Base-by-base conservation (phyloP, 371 early-diverging fungal species). In the Rhizopus sp. region DNA sequence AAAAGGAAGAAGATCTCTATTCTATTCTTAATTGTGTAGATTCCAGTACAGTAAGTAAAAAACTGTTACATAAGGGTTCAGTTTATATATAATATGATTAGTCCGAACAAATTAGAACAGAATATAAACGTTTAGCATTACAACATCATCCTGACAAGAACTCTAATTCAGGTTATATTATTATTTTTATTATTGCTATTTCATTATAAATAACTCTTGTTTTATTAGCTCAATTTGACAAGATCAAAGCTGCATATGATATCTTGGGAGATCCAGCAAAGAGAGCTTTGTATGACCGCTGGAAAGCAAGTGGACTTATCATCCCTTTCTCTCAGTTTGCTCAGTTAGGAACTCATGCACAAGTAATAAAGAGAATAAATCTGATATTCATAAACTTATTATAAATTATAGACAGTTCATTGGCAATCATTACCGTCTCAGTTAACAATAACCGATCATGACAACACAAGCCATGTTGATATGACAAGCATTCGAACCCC, bases 231-330 rank as follows among this genome's bases (percentile, higher is more conserved):
- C 35, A 56, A 30, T 73, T 68, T 38, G 51, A 64, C 16, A 33
- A 48, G 29, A 70, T 73, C 3, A 59, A 73, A 34, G 39, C 52
- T 23, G 74, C 74, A 0, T 73, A 70, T 55, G 68, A 67, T 41
- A 55, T 73, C 38, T 35, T 73, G 0, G 66, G 70, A 0, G 50
- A 73, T 53, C 57, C 68, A 8, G 41, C 17, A 4, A 54, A 46
- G 17, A 59, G 70, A 44, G 74, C 68, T 7, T n/a, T 60, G 30
- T 73, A 73, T 16, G 74, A 73, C 44, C 57, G 68, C 17, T 73
- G 74, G 74, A 60, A 65, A 32, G 16, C 45, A 4, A 73, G 70
- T 41, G 56, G 57, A 3, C 40, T 73, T 2, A 54, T 56, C 4
- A 63, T 73, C 33, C 68, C 74, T n/a, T 73, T 73, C 46, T 47